Percentiles rank a stretch among this genome's conserved stretches.
These are phyloP conservation scores for Alternaria ventricosa DNA, from an alignment of 2,329 filamentous ascomycete species.

Conservation along the genomic window DNA sequence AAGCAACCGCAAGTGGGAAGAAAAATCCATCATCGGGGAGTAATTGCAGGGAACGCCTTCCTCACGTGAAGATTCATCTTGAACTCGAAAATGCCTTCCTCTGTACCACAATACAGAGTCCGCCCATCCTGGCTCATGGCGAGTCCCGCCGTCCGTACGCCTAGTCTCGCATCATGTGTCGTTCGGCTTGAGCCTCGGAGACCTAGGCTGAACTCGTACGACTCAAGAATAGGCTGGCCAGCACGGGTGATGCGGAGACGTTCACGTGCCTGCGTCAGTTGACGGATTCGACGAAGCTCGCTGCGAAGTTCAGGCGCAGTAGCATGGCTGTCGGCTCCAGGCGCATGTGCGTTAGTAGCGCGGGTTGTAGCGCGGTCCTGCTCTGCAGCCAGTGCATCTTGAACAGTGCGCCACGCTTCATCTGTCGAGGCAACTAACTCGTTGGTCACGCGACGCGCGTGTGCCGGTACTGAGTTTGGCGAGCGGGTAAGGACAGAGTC, in stretches of 20 bases:
- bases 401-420: slow-evolving; percentile 57
- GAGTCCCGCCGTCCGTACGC: slow-evolving; percentile 55
- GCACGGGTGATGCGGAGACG: slow-evolving; percentile 45
- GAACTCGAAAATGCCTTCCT: slow-evolving; percentile 79
- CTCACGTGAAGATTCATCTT: slow-evolving; percentile 68
- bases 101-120: slow-evolving; percentile 57
- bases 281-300: slow-evolving; percentile 45
- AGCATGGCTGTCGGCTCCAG: slow-evolving; percentile 23
- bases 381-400: slow-evolving; percentile 54
- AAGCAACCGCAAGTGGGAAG: not conserved
- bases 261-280: slow-evolving; percentile 46
- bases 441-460: slow-evolving; percentile 36
- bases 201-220: slow-evolving; percentile 34
- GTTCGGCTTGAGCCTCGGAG: slow-evolving; percentile 33
- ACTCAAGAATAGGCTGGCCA: slow-evolving; percentile 27
- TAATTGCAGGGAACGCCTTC: slow-evolving; percentile 56
- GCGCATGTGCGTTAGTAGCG: slow-evolving; percentile 12
- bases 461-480: slow-evolving; percentile 40
- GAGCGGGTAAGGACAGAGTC: slow-evolving; percentile 39
- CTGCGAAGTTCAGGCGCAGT: slow-evolving; percentile 40
- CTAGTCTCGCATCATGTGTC: slow-evolving; percentile 42
- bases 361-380: slow-evolving; percentile 32
- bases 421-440: slow-evolving; percentile 44
- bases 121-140: slow-evolving; percentile 58
- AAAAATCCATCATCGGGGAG: slow-evolving; percentile 38